phyloP scores from a whole-genome alignment of 2,329 filamentous ascomycete genomes.

The Beauveria australis region DNA sequence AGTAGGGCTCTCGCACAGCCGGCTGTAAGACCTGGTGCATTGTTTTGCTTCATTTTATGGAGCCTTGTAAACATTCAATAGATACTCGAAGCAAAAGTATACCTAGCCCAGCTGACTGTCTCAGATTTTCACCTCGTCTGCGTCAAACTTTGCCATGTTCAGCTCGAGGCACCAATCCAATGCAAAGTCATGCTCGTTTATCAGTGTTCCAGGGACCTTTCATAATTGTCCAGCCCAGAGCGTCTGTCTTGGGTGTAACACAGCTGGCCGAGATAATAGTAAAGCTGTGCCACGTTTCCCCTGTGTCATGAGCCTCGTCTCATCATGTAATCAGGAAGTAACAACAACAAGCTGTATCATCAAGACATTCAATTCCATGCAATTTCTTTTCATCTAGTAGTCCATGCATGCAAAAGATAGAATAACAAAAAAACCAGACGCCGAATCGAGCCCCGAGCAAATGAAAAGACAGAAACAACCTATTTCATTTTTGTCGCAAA shows the following conservation, averaged over 20 bases:
- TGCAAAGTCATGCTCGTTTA: not conserved
- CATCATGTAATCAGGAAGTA: not conserved
- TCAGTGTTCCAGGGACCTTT: not conserved
- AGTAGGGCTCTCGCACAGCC: not conserved
- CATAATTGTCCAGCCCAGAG: not conserved
- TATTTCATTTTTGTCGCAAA: not conserved
- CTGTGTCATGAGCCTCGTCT: not conserved
- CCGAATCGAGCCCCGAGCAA: constrained; percentile 1
- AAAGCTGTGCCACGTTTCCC: not conserved
- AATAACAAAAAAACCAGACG: constrained; percentile 3
- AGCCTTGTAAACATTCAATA: not conserved
- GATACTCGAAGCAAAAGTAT: not conserved
- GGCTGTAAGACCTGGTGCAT: not conserved
- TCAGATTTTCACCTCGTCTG: not conserved
- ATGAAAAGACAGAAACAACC: not conserved
- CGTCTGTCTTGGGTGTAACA: not conserved
- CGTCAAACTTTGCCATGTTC: not conserved
- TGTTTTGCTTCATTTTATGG: not conserved
- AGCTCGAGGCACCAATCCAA: not conserved
- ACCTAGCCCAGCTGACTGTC: not conserved
- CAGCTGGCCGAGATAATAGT: no score
- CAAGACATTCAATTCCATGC: not conserved
- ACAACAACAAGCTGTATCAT: not conserved
- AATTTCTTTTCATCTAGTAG: not conserved
- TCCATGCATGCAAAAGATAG: not conserved